These are phyloP conservation scores for Strobilomyces dryophilus DNA, from an alignment of 768 basidiomycete genomes.

Conservation along the genomic window DNA sequence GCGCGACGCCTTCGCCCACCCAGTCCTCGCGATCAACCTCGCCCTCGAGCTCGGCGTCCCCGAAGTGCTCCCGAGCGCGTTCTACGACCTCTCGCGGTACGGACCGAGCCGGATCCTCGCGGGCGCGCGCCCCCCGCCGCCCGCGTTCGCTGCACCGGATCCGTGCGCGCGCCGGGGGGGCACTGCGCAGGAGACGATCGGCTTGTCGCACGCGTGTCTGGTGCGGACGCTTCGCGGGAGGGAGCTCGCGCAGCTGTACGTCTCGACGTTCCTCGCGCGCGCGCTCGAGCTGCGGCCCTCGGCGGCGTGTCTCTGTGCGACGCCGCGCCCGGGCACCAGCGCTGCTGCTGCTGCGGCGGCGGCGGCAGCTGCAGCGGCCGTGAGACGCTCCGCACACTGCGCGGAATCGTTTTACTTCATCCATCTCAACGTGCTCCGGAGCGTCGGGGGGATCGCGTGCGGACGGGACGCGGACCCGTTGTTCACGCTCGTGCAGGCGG, in stretches of 20 bases:
- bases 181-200: conserved; percentile 10
- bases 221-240: conserved; percentile 54
- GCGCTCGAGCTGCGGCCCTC: conserved; percentile 55
- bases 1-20: conserved; percentile 57
- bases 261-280: conserved; percentile 55
- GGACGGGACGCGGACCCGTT: conserved; percentile 75
- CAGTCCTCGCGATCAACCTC: conserved; percentile 65
- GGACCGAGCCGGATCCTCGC: conserved; percentile 63
- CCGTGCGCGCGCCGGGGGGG: conserved; percentile 2
- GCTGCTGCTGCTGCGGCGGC: neutral
- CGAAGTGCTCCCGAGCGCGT: conserved; percentile 60
- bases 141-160: conserved; percentile 27
- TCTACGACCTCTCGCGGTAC: conserved; percentile 73
- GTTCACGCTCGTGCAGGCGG: conserved; percentile 62
- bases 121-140: conserved; percentile 40
- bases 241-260: conserved; percentile 57
- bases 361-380: neutral
- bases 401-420: conserved; percentile 73
- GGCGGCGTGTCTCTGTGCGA: conserved; percentile 42
- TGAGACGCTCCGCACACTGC: conserved; percentile 36
- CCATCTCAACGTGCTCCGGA: conserved; percentile 66
- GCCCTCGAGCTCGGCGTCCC: conserved; percentile 59
- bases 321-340: conserved; percentile 14
- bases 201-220: conserved; percentile 39
- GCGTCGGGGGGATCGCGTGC: conserved; percentile 64